Percentiles rank a stretch among this genome's conserved stretches.
Evolutionary conservation across 805 yeast genomes (phyloP).

Genomic region (Candida jianshihensis): DNA sequence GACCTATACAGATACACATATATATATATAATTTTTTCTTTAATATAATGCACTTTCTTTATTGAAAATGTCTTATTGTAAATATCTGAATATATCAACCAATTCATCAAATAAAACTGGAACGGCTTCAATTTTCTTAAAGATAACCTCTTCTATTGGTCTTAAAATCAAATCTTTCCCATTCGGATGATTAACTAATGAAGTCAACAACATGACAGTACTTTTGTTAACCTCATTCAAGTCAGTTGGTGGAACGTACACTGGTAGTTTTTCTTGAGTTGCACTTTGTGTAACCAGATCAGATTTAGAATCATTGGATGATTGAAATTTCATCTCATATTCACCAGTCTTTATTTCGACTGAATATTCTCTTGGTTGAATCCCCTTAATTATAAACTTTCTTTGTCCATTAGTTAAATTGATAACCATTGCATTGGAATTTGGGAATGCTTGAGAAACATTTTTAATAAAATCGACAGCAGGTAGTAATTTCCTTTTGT

Average conservation of each 20-base stretch:
- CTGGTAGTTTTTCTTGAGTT: slow-evolving; percentile 10
- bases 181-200: slow-evolving; percentile 23
- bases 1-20: neutral
- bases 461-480: slow-evolving; percentile 97
- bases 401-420: slow-evolving; percentile 56
- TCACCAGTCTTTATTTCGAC: slow-evolving; percentile 43
- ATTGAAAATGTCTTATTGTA: slow-evolving; percentile 4
- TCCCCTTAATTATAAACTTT: slow-evolving; percentile 88
- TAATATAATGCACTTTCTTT: neutral
- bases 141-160: slow-evolving; percentile 25
- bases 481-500: slow-evolving; percentile 62
- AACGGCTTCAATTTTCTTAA: slow-evolving; percentile 26
- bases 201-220: slow-evolving; percentile 29
- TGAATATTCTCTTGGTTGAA: slow-evolving; percentile 71
- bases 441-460: slow-evolving; percentile 81
- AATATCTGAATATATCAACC: slow-evolving; percentile 17
- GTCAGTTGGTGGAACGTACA: slow-evolving; percentile 24
- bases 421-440: slow-evolving; percentile 90
- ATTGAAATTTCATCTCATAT: slow-evolving; percentile 27
- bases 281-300: slow-evolving; percentile 1
- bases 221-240: slow-evolving; percentile 35
- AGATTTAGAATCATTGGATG: slow-evolving; percentile 3
- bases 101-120: slow-evolving; percentile 27
- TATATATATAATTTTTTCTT: too few species aligned
- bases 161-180: slow-evolving; percentile 27